Base-by-base conservation (phyloP, 176 grass and related monocot species). In the Melocanna baccifera region DNA sequence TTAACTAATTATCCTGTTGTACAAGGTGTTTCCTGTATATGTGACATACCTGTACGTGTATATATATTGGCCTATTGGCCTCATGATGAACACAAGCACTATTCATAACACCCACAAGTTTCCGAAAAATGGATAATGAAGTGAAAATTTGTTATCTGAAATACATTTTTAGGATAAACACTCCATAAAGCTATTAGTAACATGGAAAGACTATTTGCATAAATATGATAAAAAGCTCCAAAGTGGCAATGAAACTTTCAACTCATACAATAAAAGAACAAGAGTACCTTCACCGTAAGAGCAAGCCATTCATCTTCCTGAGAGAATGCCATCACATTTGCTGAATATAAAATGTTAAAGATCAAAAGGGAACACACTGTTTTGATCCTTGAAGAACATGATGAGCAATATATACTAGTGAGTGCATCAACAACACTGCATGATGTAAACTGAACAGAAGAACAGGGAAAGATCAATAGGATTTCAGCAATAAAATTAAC, bases 311-410 rank as follows among this genome's bases (percentile, higher is more conserved):
- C 90, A 86, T 90, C 71, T 81, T 87, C 91, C 69, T 65, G 70
- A 15, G 57, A 56, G 45, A 92, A 71, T 69, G 83, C 71, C 79
- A 75, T 70, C 65, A 52, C 79, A 80, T 34, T 91, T 81, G 79
- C 85, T 55, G 87, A 93, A 89, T 65, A 87, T 79, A 98, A 87
- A 77, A 95, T 80, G 87, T 95, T 90, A 76, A 95, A 98, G 57
- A 92, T 77, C 12, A 93, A 85, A 73, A 84, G 77, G 20, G 81
- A 93, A 85, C 83, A 93, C 62, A 82, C 67, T 78, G 82, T 65
- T 81, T 81, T 73, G 55, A 80, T 90, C 46, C 73, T 88, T 71
- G 71, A 84, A 41, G 83, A 85, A 42, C 79, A 82, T 48, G 43
- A n/a, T 45, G 73, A 81, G 81, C 85, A 71, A 74, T 79, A 93